Evolutionary conservation across 192 early-diverging fungal genomes (phyloP).

Genomic region (Coemansia sp.): DNA sequence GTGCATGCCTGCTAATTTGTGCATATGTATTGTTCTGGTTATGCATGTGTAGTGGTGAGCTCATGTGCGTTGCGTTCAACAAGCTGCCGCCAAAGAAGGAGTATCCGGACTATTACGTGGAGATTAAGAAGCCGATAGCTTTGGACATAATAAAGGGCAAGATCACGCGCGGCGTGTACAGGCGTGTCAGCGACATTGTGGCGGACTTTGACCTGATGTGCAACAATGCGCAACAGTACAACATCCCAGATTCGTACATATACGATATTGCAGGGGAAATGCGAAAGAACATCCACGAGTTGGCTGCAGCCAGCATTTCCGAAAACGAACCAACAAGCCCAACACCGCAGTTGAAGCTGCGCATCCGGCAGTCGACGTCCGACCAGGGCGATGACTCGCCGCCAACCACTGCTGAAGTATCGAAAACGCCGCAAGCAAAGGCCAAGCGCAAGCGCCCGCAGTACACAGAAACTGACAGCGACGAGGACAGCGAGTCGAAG

Average conservation of each 20-base stretch:
- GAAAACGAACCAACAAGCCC: conserved; percentile 8
- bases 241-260: conserved; percentile 58
- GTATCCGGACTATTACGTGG: conserved; percentile 89
- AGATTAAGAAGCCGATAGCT: conserved; percentile 86
- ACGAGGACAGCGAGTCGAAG: conserved; percentile 5
- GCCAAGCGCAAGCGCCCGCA: conserved; percentile 42
- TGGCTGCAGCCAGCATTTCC: conserved; percentile 13
- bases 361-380: conserved; percentile 19
- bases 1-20: neutral
- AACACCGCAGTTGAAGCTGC: conserved; percentile 30
- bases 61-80: conserved; percentile 43
- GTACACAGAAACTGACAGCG: conserved; percentile 14
- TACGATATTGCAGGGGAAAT: conserved; percentile 49
- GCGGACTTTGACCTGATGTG: conserved; percentile 87
- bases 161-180: conserved; percentile 71
- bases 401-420: neutral
- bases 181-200: conserved; percentile 61
- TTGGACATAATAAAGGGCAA: conserved; percentile 84
- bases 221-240: conserved; percentile 88
- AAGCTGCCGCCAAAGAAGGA: conserved; percentile 68
- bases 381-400: conserved; percentile 13
- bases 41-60: conserved; percentile 41
- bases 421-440: neutral
- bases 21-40: neutral
- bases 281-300: conserved; percentile 20